Evolutionary conservation across 164 flowering plant genomes (phyloP).

Genomic region (Malania oleifera): DNA sequence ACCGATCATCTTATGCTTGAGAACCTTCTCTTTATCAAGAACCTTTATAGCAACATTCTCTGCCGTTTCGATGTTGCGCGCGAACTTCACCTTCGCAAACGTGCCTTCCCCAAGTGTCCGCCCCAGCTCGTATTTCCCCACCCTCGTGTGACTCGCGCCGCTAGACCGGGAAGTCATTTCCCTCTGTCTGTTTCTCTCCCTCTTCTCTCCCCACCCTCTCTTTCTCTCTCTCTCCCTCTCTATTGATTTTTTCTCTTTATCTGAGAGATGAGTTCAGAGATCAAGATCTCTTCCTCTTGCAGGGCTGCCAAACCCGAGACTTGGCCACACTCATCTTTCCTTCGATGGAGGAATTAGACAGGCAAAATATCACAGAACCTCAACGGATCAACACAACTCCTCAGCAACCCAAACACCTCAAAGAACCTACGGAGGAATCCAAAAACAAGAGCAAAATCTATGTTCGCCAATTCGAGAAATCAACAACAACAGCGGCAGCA

Average conservation of each 20-base stretch:
- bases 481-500: too few relatives aligned
- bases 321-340: conserved; percentile 36
- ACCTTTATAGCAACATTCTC: conserved; percentile 77
- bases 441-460: too few relatives aligned
- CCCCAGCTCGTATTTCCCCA: conserved; percentile 76
- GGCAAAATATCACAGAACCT: too few relatives aligned
- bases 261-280: background rate
- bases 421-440: too few relatives aligned
- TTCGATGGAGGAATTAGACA: too few relatives aligned
- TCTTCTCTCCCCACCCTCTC: background rate
- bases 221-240: background rate
- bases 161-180: conserved; percentile 11
- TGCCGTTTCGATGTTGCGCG: conserved; percentile 49
- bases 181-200: conserved; percentile 3
- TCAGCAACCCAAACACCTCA: too few relatives aligned
- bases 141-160: conserved; percentile 34
- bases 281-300: conserved; percentile 40
- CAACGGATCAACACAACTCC: too few relatives aligned
- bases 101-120: conserved; percentile 79
- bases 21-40: conserved; percentile 71
- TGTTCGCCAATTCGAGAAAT: too few relatives aligned
- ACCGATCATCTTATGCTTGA: conserved; percentile 76
- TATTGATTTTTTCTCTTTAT: background rate
- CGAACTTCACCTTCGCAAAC: conserved; percentile 83
- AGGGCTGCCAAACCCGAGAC: conserved; percentile 49